phyloP scores from a whole-genome alignment of 2,329 filamentous ascomycete species.

The Aspergillus glaucus region DNA sequence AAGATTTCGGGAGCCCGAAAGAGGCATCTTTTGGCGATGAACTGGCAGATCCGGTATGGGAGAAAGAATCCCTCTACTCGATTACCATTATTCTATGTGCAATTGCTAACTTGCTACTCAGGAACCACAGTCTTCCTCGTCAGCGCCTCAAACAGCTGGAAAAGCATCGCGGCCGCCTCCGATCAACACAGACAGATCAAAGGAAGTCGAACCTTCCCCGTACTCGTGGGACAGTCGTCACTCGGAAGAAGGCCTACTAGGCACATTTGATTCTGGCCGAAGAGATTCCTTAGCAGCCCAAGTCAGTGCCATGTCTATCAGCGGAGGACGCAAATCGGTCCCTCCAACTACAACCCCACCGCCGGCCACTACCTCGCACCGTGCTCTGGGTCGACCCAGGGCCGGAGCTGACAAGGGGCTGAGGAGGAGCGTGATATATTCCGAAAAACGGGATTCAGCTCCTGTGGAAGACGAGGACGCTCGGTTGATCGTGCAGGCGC shows the following conservation, averaged over 20 bases:
- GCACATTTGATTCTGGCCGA: slow-evolving; percentile 22
- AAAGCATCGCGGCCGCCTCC: slow-evolving; percentile 31
- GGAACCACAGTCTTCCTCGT: background rate
- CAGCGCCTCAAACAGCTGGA: slow-evolving; percentile 14
- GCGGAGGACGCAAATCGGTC: slow-evolving; percentile 11
- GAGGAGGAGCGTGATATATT: slow-evolving; percentile 26
- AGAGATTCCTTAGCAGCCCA: background rate
- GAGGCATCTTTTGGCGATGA: slow-evolving; percentile 19
- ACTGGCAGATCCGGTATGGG: slow-evolving; percentile 16
- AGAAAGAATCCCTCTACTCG: background rate
- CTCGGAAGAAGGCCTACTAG: slow-evolving; percentile 46
- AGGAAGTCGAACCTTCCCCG: slow-evolving; percentile 43
- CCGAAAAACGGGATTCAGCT: slow-evolving; percentile 18
- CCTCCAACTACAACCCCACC: slow-evolving; percentile 4
- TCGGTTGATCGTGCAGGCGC: slow-evolving; percentile 30
- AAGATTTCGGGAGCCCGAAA: slow-evolving; percentile 34
- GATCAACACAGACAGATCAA: slow-evolving; percentile 40
- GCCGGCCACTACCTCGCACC: slow-evolving; percentile 25
- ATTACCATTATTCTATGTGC: too few species aligned
- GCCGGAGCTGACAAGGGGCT: slow-evolving; percentile 19
- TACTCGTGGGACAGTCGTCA: slow-evolving; percentile 49
- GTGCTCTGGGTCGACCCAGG: slow-evolving; percentile 23
- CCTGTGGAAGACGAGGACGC: slow-evolving; percentile 36
- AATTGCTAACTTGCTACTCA: background rate
- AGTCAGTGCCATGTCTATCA: slow-evolving; percentile 10